These are phyloP conservation scores for Populus pruinosa DNA, from an alignment of 345 rosid species.

Conservation along the genomic window DNA sequence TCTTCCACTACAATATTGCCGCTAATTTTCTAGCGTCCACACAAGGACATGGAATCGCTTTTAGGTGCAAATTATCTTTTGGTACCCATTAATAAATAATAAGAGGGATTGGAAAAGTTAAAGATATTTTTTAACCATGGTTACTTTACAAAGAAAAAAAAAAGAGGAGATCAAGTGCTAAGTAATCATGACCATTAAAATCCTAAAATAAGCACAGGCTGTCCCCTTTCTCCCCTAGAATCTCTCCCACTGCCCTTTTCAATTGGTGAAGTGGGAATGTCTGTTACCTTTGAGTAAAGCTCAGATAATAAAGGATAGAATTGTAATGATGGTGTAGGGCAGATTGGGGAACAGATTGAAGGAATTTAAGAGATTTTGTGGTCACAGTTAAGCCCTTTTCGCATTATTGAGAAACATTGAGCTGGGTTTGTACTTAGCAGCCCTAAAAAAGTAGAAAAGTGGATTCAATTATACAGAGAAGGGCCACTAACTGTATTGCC, in stretches of 20 bases:
- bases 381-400: slow-evolving; percentile 29
- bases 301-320: slow-evolving; percentile 2
- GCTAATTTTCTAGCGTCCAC: slow-evolving; percentile 9
- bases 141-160: slow-evolving; percentile 7
- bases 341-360: slow-evolving; percentile 18
- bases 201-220: slow-evolving; percentile 12
- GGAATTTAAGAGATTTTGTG: slow-evolving; percentile 18
- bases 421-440: slow-evolving; percentile 34
- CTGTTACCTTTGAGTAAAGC: slow-evolving; percentile 26
- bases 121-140: slow-evolving; percentile 8
- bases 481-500: slow-evolving; percentile 14
- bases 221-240: slow-evolving; percentile 10
- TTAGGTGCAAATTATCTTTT: slow-evolving; percentile 13
- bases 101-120: slow-evolving; percentile 11
- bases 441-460: slow-evolving; percentile 12
- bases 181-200: slow-evolving; percentile 25
- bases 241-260: slow-evolving; percentile 19
- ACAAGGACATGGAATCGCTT: slow-evolving; percentile 44
- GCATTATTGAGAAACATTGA: slow-evolving; percentile 38
- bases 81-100: slow-evolving; percentile 3
- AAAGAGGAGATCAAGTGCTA: slow-evolving; percentile 19
- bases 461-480: slow-evolving; percentile 20
- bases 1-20: neutral
- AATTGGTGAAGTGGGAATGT: slow-evolving; percentile 21
- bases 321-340: slow-evolving; percentile 38